Conservation (phyloP, 352 stramenopile species). For the Phytophthora tubulina region DNA sequence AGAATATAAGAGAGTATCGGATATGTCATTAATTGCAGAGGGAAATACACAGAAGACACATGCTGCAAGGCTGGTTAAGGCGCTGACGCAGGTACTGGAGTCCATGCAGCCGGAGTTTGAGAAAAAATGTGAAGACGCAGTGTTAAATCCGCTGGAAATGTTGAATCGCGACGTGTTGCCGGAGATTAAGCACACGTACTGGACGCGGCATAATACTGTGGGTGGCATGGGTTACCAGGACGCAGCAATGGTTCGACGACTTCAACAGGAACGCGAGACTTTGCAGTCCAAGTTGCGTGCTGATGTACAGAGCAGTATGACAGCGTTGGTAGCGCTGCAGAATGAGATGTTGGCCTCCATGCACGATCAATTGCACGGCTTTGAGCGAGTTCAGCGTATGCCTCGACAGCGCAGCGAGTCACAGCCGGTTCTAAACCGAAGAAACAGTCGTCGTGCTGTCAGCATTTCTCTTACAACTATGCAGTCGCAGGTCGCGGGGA, state of each 20-base stretch:
- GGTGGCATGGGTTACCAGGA: slow-evolving; percentile 29
- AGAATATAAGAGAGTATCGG: slow-evolving; percentile 70
- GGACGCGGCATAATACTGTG: slow-evolving; percentile 56
- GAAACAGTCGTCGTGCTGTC: slow-evolving; percentile 24
- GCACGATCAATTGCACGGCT: slow-evolving; percentile 44
- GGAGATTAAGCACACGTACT: slow-evolving; percentile 85
- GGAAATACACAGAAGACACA: slow-evolving; percentile 22
- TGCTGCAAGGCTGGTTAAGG: slow-evolving; percentile 38
- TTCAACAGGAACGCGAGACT: slow-evolving; percentile 62
- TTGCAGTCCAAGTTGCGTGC: slow-evolving; percentile 52
- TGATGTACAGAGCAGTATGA: slow-evolving; percentile 69
- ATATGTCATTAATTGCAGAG: slow-evolving; percentile 59
- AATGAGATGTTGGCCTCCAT: slow-evolving; percentile 53
- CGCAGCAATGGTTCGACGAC: slow-evolving; percentile 35
- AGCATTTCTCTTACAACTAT: slow-evolving; percentile 6
- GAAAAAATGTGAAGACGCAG: slow-evolving; percentile 50
- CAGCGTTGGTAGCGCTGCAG: slow-evolving; percentile 58
- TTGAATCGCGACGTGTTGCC: slow-evolving; percentile 62
- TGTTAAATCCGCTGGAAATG: slow-evolving; percentile 55
- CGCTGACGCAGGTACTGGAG: slow-evolving; percentile 45
- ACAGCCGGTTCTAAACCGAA: slow-evolving; percentile 26
- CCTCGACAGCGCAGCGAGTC: slow-evolving; percentile 34
- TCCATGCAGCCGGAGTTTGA: slow-evolving; percentile 54
- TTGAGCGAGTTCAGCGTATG: slow-evolving; percentile 39
- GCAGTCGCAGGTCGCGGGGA: background rate